A percentile compares a stretch with the other conserved stretches of the same genome.
Conservation (phyloP, 257 asterid species). For the Knoxia roxburghii region DNA sequence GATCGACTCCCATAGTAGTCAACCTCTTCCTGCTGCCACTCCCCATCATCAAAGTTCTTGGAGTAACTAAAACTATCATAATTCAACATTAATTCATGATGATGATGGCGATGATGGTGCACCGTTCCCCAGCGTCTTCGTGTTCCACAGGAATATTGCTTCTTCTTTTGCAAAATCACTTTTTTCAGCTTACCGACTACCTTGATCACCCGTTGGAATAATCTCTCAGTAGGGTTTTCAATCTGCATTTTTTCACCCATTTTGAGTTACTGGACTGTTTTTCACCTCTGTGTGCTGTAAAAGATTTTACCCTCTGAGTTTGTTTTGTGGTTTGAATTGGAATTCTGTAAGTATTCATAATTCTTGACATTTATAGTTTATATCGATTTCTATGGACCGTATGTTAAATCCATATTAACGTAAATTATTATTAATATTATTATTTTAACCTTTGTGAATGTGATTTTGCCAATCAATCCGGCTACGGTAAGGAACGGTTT, state of each 20-base stretch:
- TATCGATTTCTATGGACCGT: no score
- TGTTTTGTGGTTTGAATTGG: no score
- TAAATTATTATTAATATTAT: no score
- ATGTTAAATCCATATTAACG: no score
- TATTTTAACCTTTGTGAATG: no score
- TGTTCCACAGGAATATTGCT: neutral
- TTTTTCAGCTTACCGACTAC: conserved; percentile 9
- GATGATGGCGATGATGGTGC: neutral
- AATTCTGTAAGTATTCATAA: no score
- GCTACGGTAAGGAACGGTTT: no score
- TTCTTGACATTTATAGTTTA: no score
- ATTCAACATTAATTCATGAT: neutral
- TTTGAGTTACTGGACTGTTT: no score
- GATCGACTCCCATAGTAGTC: conserved; percentile 7
- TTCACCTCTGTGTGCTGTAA: no score
- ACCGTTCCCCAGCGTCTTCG: neutral
- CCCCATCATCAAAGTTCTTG: conserved; percentile 16
- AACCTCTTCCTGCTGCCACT: conserved; percentile 18
- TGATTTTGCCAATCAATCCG: no score
- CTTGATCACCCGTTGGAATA: neutral
- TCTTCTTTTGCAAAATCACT: neutral
- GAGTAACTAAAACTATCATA: conserved; percentile 6
- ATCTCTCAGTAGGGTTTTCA: neutral
- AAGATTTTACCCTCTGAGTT: no score
- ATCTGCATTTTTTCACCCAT: neutral